These are phyloP conservation scores for Cercophora sp. DNA, from an alignment of 495 filamentous ascomycete species.

Conservation along the genomic window DNA sequence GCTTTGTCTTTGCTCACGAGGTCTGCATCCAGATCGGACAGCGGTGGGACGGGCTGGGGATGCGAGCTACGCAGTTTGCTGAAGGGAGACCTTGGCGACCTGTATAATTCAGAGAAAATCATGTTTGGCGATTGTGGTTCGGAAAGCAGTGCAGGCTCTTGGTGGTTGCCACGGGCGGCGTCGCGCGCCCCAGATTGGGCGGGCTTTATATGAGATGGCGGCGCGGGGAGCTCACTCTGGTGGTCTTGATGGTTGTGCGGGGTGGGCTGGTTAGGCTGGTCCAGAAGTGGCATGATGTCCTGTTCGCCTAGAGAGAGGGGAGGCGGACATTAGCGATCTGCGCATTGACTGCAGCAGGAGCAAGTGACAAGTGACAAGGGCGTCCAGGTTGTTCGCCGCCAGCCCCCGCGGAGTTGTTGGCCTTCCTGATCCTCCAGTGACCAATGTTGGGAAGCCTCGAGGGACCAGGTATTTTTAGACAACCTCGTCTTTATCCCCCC, in stretches of 20 bases:
- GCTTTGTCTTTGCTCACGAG: conserved; percentile 51
- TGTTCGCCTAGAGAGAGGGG: conserved; percentile 10
- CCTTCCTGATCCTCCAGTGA: background rate
- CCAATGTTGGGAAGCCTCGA: background rate
- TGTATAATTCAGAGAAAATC: conserved; percentile 38
- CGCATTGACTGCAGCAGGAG: conserved; percentile 20
- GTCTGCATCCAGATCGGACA: conserved; percentile 47
- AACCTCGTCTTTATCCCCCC: background rate
- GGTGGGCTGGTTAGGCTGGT: conserved; percentile 15
- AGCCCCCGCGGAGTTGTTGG: conserved; percentile 8
- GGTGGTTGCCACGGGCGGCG: conserved; percentile 20
- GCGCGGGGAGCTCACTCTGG: conserved; percentile 10
- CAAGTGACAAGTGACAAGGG: background rate
- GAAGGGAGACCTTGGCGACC: conserved; percentile 35
- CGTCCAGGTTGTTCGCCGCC: conserved; percentile 8
- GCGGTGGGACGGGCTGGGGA: conserved; percentile 19
- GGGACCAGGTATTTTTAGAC: conserved; percentile 4
- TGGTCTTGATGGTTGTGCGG: conserved; percentile 19
- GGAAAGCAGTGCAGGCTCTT: background rate
- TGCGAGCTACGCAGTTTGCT: conserved; percentile 38
- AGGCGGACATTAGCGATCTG: conserved; percentile 23
- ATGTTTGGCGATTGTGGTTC: conserved; percentile 20
- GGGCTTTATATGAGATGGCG: conserved; percentile 24
- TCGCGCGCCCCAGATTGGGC: conserved; percentile 16
- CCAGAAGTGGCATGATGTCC: conserved; percentile 29